A percentile compares a stretch with the other conserved stretches of the same genome.
Conservation (phyloP, 2,329 filamentous ascomycete species). For the Exophiala phaeomuriformis region DNA sequence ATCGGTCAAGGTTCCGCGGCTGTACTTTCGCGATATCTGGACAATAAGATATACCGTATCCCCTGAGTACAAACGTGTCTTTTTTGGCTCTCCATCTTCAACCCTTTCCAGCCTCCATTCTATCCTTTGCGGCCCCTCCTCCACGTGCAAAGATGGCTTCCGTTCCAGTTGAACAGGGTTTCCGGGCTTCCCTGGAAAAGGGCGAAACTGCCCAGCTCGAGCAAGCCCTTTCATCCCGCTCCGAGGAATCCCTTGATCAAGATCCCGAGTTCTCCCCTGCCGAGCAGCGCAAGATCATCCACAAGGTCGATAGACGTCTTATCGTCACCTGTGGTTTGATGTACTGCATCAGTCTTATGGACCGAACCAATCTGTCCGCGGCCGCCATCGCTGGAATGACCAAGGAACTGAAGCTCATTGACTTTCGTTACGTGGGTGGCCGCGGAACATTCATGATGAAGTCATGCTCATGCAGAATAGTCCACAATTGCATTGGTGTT, state of each 20-base stretch:
- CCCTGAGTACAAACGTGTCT: not conserved
- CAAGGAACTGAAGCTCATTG: conserved; percentile 29
- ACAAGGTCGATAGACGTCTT: conserved; percentile 60
- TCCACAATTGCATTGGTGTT: conserved; percentile 48
- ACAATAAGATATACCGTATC: no score
- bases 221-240: not conserved
- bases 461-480: not conserved
- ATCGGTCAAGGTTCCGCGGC: no score
- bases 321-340: conserved; percentile 56
- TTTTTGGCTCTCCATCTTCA: not conserved
- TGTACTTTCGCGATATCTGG: no score
- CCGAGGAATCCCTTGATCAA: not conserved
- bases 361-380: conserved; percentile 67
- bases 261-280: conserved; percentile 42
- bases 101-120: not conserved
- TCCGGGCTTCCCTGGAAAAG: not conserved
- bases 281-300: conserved; percentile 63
- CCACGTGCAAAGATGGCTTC: not conserved
- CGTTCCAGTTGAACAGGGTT: not conserved
- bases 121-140: not conserved
- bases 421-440: conserved; percentile 8
- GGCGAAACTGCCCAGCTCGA: not conserved
- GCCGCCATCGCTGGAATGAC: conserved; percentile 59
- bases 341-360: conserved; percentile 72
- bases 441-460: not conserved